These are phyloP conservation scores for Lentinus brumalis DNA, from an alignment of 768 basidiomycete genomes.

Conservation along the genomic window DNA sequence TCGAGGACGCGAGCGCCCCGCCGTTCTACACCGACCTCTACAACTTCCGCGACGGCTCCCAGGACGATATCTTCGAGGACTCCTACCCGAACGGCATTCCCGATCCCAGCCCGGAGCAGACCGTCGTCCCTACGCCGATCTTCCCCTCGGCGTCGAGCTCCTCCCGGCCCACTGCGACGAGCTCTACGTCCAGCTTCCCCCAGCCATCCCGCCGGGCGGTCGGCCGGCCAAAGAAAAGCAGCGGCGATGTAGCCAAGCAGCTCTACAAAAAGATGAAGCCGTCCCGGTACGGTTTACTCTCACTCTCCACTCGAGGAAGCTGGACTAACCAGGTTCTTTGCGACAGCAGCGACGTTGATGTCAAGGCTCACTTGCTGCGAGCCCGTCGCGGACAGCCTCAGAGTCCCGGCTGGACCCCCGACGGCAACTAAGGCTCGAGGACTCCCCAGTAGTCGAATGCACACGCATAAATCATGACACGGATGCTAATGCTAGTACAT, in stretches of 20 bases:
- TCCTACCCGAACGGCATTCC: constrained; percentile 43
- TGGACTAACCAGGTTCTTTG: too few relatives aligned
- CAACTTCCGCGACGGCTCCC: constrained; percentile 72
- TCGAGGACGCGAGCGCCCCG: constrained; percentile 60
- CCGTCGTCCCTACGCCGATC: constrained; percentile 28
- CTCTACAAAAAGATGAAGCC: too few relatives aligned
- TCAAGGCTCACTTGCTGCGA: too few relatives aligned
- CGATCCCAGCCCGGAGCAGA: constrained; percentile 28
- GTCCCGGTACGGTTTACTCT: too few relatives aligned
- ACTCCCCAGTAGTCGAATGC: too few relatives aligned
- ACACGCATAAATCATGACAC: too few relatives aligned
- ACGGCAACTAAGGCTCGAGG: too few relatives aligned
- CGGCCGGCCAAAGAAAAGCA: not conserved
- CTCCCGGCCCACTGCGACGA: not conserved
- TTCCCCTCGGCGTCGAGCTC: constrained; percentile 1
- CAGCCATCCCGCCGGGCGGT: not conserved
- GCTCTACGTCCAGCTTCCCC: not conserved
- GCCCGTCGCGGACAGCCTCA: too few relatives aligned
- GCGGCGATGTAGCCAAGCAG: not conserved
- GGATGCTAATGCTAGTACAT: too few relatives aligned
- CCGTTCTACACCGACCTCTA: constrained; percentile 71
- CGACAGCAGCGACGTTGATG: too few relatives aligned
- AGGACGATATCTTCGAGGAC: constrained; percentile 70
- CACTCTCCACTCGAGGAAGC: too few relatives aligned
- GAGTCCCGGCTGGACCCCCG: too few relatives aligned